A percentile compares a stretch with the other conserved stretches of the same genome.
Evolutionary conservation across 2,329 filamentous ascomycete species (phyloP).

Genomic region (Hyphodiscus sp.): DNA sequence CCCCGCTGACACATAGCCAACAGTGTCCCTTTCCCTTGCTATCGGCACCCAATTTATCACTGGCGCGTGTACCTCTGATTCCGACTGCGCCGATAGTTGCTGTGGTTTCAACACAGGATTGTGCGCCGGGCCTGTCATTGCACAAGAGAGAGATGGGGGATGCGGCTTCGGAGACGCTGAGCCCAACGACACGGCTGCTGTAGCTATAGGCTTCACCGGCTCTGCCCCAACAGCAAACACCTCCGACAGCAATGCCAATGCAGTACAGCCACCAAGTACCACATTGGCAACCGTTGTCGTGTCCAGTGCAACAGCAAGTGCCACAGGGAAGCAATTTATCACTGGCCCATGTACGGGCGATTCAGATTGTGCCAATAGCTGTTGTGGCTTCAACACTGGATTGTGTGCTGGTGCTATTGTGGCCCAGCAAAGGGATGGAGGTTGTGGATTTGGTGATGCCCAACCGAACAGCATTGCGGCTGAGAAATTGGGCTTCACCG

Average conservation of each 20-base stretch:
- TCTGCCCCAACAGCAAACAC: not conserved
- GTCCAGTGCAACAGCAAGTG: not conserved
- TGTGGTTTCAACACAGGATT: conserved; percentile 22
- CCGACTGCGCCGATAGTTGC: conserved; percentile 11
- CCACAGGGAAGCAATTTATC: conserved; percentile 30
- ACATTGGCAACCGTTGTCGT: not conserved
- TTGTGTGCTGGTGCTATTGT: conserved; percentile 30
- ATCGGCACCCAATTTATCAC: not conserved
- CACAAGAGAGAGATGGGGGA: conserved; percentile 30
- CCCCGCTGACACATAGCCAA: not conserved
- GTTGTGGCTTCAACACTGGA: conserved; percentile 27
- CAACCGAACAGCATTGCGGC: not conserved
- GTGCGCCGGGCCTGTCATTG: conserved; percentile 30
- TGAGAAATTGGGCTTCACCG: not conserved
- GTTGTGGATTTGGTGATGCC: conserved; percentile 11
- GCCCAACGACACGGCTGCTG: conserved; percentile 11
- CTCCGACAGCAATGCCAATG: not conserved
- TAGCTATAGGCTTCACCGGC: conserved; percentile 5
- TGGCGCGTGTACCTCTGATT: conserved; percentile 6
- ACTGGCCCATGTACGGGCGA: conserved; percentile 30
- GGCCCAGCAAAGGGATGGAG: conserved; percentile 30
- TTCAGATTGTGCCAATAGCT: conserved; percentile 30
- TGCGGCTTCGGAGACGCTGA: conserved; percentile 27
- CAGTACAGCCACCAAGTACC: not conserved
- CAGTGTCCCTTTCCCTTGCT: not conserved